phyloP scores from a whole-genome alignment of 2,329 filamentous ascomycete genomes.

The Arachnomyces sp. region DNA sequence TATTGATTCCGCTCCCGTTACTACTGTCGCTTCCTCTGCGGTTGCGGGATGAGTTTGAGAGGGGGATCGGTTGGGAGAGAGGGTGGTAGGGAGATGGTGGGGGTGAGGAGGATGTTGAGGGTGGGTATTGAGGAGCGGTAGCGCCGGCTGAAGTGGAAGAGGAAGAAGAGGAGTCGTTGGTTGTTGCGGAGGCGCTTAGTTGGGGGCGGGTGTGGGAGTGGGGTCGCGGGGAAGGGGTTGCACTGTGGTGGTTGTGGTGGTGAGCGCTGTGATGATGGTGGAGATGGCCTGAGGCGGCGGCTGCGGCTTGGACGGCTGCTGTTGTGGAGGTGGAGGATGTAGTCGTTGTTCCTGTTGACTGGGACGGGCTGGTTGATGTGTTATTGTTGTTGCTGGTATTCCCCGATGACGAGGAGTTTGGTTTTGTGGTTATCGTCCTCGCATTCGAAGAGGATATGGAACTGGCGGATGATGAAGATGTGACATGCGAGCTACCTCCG shows the following conservation, averaged over 20 bases:
- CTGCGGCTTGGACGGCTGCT: constrained; percentile 30
- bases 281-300: constrained; percentile 18
- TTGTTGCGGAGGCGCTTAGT: constrained; percentile 5
- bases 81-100: constrained; percentile 23
- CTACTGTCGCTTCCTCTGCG: constrained; percentile 42
- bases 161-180: constrained; percentile 12
- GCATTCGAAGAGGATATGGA: constrained; percentile 32
- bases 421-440: constrained; percentile 43
- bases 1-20: constrained; percentile 13
- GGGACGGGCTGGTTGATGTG: constrained; percentile 5
- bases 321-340: constrained; percentile 18
- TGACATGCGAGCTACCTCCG: constrained; percentile 27
- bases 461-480: constrained; percentile 27
- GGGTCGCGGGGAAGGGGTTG: constrained; percentile 10
- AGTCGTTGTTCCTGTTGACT: constrained; percentile 11
- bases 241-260: constrained; percentile 13
- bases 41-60: constrained; percentile 29
- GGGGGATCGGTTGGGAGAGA: constrained; percentile 31
- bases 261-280: constrained; percentile 12
- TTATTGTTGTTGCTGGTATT: constrained; percentile 10
- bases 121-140: constrained; percentile 28
- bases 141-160: constrained; percentile 28
- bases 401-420: constrained; percentile 15
- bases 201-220: constrained; percentile 18
- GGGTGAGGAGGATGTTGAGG: constrained; percentile 12